phyloP scores from a whole-genome alignment of 805 yeast genomes.

The Myxozyma neglecta region DNA sequence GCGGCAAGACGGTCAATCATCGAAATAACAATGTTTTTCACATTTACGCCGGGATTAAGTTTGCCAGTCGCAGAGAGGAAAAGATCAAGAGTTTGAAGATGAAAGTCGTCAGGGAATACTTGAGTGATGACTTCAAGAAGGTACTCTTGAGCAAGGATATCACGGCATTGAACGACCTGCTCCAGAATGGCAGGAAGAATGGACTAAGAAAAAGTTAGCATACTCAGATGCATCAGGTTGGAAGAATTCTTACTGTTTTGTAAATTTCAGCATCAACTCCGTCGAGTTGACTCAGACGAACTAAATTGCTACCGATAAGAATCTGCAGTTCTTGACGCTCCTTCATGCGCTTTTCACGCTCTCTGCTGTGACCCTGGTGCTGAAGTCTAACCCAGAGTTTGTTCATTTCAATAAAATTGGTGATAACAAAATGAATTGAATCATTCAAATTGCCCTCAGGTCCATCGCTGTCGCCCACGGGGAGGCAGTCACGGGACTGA shows the following conservation, averaged over 20 bases:
- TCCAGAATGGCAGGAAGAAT: conserved; percentile 81
- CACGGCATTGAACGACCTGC: conserved; percentile 90
- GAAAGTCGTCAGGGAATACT: conserved; percentile 92
- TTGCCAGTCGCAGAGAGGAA: conserved; percentile 65
- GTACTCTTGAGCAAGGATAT: conserved; percentile 88
- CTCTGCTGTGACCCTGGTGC: conserved; percentile 90
- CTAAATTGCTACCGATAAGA: conserved; percentile 88
- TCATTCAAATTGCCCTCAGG: conserved; percentile 52
- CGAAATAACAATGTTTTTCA: conserved; percentile 64
- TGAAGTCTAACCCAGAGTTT: conserved; percentile 96
- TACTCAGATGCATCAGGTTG: not conserved
- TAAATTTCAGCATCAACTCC: conserved; percentile 53
- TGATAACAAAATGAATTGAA: conserved; percentile 73
- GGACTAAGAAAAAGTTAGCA: conserved; percentile 34
- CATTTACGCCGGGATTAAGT: conserved; percentile 68
- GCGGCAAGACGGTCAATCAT: conserved; percentile 67
- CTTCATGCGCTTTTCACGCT: conserved; percentile 65
- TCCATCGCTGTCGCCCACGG: conserved; percentile 40
- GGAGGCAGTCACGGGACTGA: conserved; percentile 67
- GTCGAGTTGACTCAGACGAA: conserved; percentile 81
- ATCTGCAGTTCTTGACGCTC: conserved; percentile 90
- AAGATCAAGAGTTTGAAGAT: conserved; percentile 66
- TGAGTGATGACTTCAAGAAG: conserved; percentile 87
- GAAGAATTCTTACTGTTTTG: conserved; percentile 35
- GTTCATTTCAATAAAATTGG: conserved; percentile 95